These are phyloP conservation scores for Penicillium macrosclerotiorum DNA, from an alignment of 495 filamentous ascomycete genomes.

Conservation along the genomic window DNA sequence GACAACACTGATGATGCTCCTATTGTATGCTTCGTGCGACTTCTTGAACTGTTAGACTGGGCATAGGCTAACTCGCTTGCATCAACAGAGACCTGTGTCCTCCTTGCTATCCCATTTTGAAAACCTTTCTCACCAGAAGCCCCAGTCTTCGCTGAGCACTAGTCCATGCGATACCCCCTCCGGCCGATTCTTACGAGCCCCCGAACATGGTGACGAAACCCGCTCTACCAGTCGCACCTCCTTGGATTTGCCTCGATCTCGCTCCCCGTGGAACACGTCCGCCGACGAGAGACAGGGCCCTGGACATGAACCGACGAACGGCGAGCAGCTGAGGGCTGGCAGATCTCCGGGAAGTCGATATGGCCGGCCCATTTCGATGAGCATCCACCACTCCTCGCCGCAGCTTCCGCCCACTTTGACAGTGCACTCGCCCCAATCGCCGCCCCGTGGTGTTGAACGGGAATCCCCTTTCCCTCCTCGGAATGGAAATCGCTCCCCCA, in stretches of 20 bases:
- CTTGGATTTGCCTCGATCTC: constrained; percentile 49
- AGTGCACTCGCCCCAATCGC: constrained; percentile 73
- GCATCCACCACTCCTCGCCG: constrained; percentile 51
- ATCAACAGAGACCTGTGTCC: constrained; percentile 70
- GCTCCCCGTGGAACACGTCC: constrained; percentile 38
- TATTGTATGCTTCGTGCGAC: constrained; percentile 41
- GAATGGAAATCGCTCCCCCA: constrained; percentile 24
- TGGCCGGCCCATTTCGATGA: constrained; percentile 51
- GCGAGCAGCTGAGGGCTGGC: constrained; percentile 28
- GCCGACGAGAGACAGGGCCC: constrained; percentile 30
- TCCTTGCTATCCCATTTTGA: constrained; percentile 92
- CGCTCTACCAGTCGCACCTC: constrained; percentile 50
- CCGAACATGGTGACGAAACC: constrained; percentile 41
- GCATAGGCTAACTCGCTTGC: constrained; percentile 15
- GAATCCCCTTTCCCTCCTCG: constrained; percentile 9
- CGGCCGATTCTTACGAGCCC: constrained; percentile 33
- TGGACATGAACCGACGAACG: constrained; percentile 20
- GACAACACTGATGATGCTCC: constrained; percentile 45
- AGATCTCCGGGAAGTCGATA: constrained; percentile 30
- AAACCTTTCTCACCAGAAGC: constrained; percentile 63
- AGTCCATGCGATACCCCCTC: constrained; percentile 34
- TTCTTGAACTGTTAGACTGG: constrained; percentile 11
- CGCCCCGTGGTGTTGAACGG: constrained; percentile 47
- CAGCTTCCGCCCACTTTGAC: constrained; percentile 66
- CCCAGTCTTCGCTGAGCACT: constrained; percentile 28